Conservation (phyloP, 2,329 filamentous ascomycete genomes). For the Penicillium thymicola region DNA sequence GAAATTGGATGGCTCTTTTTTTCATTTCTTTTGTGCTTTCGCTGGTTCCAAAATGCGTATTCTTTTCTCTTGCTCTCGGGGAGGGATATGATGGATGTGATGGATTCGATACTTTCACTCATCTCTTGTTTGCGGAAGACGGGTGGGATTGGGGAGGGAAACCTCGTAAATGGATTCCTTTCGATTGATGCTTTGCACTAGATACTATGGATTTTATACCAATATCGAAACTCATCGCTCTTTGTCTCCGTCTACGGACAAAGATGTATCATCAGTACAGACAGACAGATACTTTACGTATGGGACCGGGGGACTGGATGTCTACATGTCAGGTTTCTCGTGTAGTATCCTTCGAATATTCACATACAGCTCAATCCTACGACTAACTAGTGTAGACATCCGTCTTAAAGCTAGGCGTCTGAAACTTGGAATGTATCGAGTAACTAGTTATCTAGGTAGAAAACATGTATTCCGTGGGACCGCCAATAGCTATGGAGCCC, state of each 20-base stretch:
- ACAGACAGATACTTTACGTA: not conserved
- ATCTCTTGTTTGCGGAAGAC: not conserved
- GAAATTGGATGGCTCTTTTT: conserved; percentile 18
- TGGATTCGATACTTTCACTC: not conserved
- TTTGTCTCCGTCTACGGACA: not conserved
- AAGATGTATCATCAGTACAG: not conserved
- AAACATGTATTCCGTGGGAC: not conserved
- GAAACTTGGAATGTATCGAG: not conserved
- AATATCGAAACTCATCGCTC: not conserved
- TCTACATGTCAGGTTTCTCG: not conserved
- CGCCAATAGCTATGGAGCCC: no score
- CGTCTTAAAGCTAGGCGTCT: not conserved
- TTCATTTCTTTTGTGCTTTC: not conserved
- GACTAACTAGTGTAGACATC: not conserved
- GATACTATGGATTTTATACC: not conserved
- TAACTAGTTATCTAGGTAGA: no score
- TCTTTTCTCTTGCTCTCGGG: not conserved
- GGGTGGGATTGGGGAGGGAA: not conserved
- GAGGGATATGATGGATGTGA: not conserved
- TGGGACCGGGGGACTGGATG: not conserved
- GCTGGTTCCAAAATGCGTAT: not conserved
- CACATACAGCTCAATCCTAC: no score
- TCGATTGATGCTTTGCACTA: not conserved
- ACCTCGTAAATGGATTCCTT: not conserved
- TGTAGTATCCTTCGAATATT: no score